phyloP scores from a whole-genome alignment of 106 monocot genomes.

The Agapanthus africanus region DNA sequence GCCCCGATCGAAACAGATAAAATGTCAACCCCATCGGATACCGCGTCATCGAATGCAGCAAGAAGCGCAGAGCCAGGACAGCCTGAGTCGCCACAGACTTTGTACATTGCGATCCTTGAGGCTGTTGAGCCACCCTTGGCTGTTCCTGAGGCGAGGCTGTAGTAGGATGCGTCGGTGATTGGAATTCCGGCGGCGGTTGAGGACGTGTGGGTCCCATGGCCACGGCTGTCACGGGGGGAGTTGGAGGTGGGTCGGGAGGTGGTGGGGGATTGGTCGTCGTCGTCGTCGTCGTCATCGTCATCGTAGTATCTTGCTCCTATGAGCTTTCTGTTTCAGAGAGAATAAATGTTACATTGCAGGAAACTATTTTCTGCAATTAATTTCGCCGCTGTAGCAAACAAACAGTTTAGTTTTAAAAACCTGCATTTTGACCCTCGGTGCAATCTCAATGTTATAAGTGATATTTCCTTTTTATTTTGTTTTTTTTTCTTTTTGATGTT shows the following conservation, averaged over 20 bases:
- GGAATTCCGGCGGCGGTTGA: conserved; percentile 60
- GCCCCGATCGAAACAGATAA: conserved; percentile 69
- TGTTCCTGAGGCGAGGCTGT: conserved; percentile 52
- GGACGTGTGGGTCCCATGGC: conserved; percentile 83
- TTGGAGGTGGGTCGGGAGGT: neutral
- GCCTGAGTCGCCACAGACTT: conserved; percentile 35
- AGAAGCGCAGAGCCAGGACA: conserved; percentile 65
- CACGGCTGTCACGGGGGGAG: conserved; percentile 52
- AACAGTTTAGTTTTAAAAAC: neutral
- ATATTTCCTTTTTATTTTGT: no score
- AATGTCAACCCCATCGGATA: conserved; percentile 64
- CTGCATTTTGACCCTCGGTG: no score
- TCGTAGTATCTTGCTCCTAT: conserved; percentile 69
- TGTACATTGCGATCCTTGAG: conserved; percentile 65
- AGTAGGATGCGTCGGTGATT: conserved; percentile 51
- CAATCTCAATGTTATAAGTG: no score
- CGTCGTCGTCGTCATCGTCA: conserved; percentile 9
- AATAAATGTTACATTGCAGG: no score
- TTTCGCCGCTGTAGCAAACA: no score
- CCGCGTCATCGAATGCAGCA: conserved; percentile 57
- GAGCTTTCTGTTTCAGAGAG: conserved; percentile 42
- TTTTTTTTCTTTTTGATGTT: no score
- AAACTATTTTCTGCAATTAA: no score
- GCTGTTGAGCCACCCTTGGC: conserved; percentile 64
- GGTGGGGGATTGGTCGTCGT: neutral